phyloP scores from a whole-genome alignment of 805 yeast species.

The Kodamaea kakaduensis region DNA sequence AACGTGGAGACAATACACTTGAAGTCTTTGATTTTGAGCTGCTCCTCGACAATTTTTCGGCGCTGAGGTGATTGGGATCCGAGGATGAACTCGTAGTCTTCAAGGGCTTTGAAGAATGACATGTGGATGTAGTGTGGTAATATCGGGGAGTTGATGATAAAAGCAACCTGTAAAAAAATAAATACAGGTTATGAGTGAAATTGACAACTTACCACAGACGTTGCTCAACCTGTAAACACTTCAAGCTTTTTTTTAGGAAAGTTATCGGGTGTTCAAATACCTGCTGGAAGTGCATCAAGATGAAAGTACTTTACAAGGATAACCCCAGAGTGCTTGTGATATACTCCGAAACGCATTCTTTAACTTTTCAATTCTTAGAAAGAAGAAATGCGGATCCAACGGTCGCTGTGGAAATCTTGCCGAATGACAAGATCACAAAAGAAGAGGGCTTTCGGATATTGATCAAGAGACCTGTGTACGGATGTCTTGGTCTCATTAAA shows the following conservation, averaged over 20 bases:
- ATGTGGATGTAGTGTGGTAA: background rate
- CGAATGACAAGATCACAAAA: conserved; percentile 33
- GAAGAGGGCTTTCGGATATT: conserved; percentile 36
- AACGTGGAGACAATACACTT: conserved; percentile 61
- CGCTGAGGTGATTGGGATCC: conserved; percentile 88
- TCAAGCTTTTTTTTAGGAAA: conserved; percentile 3
- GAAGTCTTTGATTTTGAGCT: conserved; percentile 48
- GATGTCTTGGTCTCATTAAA: conserved; percentile 78
- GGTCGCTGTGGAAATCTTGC: conserved; percentile 47
- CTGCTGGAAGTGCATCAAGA: conserved; percentile 12
- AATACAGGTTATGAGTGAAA: no score
- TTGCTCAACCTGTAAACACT: background rate
- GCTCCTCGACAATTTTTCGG: conserved; percentile 55
- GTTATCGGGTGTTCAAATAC: conserved; percentile 4
- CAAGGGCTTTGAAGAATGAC: conserved; percentile 3
- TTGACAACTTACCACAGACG: background rate
- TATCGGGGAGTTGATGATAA: no score
- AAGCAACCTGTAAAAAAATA: no score
- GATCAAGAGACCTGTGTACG: conserved; percentile 43
- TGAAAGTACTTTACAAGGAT: conserved; percentile 32
- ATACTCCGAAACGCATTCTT: conserved; percentile 27
- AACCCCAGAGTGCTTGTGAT: conserved; percentile 30
- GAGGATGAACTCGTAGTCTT: conserved; percentile 44
- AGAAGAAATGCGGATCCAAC: conserved; percentile 16
- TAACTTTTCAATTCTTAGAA: conserved; percentile 23